Percentiles rank a stretch among this genome's conserved stretches.
These are phyloP conservation scores for Sclerotinia glacialis DNA, from an alignment of 2,329 filamentous ascomycete species.

Conservation along the genomic window DNA sequence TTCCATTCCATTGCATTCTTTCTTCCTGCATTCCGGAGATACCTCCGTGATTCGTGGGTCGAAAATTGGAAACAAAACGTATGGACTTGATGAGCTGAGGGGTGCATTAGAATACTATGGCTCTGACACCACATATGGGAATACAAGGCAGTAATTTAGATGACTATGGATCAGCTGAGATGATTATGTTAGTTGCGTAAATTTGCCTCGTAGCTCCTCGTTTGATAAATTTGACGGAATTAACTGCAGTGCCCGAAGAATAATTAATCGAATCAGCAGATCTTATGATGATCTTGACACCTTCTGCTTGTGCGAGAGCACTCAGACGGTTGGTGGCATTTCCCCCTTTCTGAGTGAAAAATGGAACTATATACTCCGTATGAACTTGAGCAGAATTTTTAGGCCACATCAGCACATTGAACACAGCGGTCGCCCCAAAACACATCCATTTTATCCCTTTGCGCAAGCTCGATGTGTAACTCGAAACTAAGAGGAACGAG, in stretches of 20 bases:
- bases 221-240: neutral
- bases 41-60: neutral
- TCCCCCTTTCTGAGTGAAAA: too few relatives aligned
- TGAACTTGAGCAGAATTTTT: slow-evolving; percentile 4
- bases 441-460: slow-evolving; percentile 70
- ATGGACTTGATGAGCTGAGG: neutral
- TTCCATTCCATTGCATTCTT: neutral
- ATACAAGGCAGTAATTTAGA: slow-evolving; percentile 4
- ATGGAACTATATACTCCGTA: neutral
- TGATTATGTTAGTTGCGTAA: neutral
- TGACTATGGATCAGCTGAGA: slow-evolving; percentile 1
- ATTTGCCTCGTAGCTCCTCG: neutral
- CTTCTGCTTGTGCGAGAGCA: neutral
- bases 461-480: slow-evolving; percentile 75
- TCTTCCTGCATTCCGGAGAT: neutral
- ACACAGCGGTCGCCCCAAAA: slow-evolving; percentile 82
- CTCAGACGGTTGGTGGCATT: neutral
- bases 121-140: slow-evolving; percentile 8
- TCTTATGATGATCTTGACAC: neutral
- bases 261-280: slow-evolving; percentile 1
- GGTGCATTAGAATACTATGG: slow-evolving; percentile 6
- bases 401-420: too few relatives aligned
- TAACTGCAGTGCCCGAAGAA: neutral
- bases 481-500: slow-evolving; percentile 81
- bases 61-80: slow-evolving; percentile 3